Evolutionary conservation across 305 asterid genomes (phyloP), one percentile per base, ranked within the genome.

Genomic region (Rubia balearica): DNA sequence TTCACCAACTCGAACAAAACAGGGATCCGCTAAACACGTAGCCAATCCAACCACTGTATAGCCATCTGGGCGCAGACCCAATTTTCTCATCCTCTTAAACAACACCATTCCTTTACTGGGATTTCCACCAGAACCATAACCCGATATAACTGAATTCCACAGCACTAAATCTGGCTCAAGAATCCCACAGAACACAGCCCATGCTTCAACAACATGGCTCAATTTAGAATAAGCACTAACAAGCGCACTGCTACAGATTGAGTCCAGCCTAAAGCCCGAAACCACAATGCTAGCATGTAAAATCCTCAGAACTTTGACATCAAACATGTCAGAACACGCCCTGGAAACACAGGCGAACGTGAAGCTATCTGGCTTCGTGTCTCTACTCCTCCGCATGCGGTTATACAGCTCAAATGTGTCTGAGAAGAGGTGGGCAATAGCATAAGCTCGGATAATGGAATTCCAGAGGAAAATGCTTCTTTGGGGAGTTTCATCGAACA

Each of bases 381-480:
- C 84, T 7, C 92, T 84, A 80, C 55, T 0, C 49, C 59, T 0
- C 49, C 84, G 77, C 81, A 90, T 80, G 70, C 71, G 67, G n/a
- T 75, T 82, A 60, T 90, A 87, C 71, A 88, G 83, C 30, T 16
- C 10, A 69, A 87, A 84, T 9, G 96, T 84, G 17, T 73, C 70
- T 7, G 19, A 16, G 81, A 86, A 87, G 7, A 64, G 13, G 73
- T 72, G 83, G 78, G 81, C 67, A 76, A 63, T 88, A 27, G 97
- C 96, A 73, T 86, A 79, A 49, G 92, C 94, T 45, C 96, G 92
- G 67, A 93, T 90, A 36, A 90, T 77, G 77, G 95, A 82, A 81
- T 93, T 93, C 96, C 96, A 93, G 4, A 90, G 89, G 62, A 75
- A 89, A 56, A 85, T 79, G 65, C 83, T 93, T 83, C 86, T 75